Evolutionary conservation across 2,329 filamentous ascomycete genomes (phyloP).

Genomic region (Clathrospora elynae): DNA sequence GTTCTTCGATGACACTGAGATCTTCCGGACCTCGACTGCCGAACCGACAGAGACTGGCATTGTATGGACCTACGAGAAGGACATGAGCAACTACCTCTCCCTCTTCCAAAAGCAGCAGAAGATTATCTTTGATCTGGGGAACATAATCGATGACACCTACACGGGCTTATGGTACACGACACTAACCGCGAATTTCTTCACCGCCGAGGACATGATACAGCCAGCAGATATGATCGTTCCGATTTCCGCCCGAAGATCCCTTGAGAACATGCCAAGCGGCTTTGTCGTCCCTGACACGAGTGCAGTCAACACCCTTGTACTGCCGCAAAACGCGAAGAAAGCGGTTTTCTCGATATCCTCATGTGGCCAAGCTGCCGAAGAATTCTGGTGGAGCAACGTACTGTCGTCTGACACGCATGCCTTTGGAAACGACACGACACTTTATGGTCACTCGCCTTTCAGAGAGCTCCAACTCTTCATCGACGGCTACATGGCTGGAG

Average conservation of each 20-base stretch:
- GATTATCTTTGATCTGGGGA: conserved; percentile 76
- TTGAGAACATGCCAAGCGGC: conserved; percentile 62
- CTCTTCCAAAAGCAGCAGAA: conserved; percentile 73
- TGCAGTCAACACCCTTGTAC: conserved; percentile 62
- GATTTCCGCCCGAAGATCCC: conserved; percentile 60
- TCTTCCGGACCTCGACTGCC: conserved; percentile 84
- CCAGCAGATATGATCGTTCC: conserved; percentile 70
- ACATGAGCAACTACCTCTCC: conserved; percentile 72
- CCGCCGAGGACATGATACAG: conserved; percentile 50
- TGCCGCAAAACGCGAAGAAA: conserved; percentile 69
- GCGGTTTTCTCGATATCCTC: conserved; percentile 78
- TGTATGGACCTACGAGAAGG: conserved; percentile 76
- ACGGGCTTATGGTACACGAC: conserved; percentile 76
- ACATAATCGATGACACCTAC: conserved; percentile 71
- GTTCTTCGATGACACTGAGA: conserved; percentile 76
- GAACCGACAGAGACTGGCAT: conserved; percentile 75
- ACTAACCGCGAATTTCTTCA: conserved; percentile 74
- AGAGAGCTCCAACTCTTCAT: conserved; percentile 79
- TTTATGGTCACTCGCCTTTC: conserved; percentile 74
- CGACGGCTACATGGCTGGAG: conserved; percentile 72
- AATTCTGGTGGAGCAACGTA: conserved; percentile 87
- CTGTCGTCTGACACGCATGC: conserved; percentile 63
- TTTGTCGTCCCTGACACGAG: conserved; percentile 69
- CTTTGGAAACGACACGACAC: conserved; percentile 62
- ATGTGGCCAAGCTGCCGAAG: conserved; percentile 75